Conservation (phyloP, 768 basidiomycete genomes). For the Albatrellus ellisii region DNA sequence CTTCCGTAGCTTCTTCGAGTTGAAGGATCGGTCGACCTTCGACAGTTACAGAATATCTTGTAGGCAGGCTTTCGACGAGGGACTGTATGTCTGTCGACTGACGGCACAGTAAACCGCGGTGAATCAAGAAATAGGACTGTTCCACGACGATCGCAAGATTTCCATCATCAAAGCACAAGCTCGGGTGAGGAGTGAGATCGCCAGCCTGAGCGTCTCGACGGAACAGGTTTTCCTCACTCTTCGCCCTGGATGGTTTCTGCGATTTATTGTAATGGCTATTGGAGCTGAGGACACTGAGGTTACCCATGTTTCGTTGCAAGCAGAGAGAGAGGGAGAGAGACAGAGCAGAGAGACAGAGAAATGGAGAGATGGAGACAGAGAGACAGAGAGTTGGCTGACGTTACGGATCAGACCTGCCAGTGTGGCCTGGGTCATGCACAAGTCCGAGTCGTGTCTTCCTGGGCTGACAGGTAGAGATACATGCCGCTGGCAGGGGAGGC, state of each 20-base stretch:
- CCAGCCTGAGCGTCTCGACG: slow-evolving; percentile 11
- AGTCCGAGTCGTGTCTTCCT: too few relatives aligned
- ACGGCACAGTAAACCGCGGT: slow-evolving; percentile 48
- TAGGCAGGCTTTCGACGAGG: slow-evolving; percentile 22
- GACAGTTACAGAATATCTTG: slow-evolving; percentile 19
- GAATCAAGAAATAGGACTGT: slow-evolving; percentile 51
- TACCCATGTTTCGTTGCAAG: too few relatives aligned
- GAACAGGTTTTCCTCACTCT: neutral
- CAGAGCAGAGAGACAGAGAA: slow-evolving; percentile 3
- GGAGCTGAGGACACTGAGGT: slow-evolving; percentile 9
- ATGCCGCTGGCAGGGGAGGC: too few relatives aligned
- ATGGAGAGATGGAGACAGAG: neutral
- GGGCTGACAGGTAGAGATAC: too few relatives aligned
- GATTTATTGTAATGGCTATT: slow-evolving; percentile 9
- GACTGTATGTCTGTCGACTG: slow-evolving; percentile 42
- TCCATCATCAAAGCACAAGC: slow-evolving; percentile 55
- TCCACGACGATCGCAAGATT: slow-evolving; percentile 52
- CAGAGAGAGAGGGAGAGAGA: slow-evolving; percentile 1
- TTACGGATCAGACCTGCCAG: too few relatives aligned
- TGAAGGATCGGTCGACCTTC: slow-evolving; percentile 46
- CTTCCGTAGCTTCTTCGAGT: slow-evolving; percentile 41
- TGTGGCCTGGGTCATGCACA: too few relatives aligned
- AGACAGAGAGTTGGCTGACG: too few relatives aligned
- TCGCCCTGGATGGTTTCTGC: neutral
- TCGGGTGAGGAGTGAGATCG: slow-evolving; percentile 25